phyloP scores from a whole-genome alignment of 192 early-diverging fungal species.

The Ambispora gerdemannii region DNA sequence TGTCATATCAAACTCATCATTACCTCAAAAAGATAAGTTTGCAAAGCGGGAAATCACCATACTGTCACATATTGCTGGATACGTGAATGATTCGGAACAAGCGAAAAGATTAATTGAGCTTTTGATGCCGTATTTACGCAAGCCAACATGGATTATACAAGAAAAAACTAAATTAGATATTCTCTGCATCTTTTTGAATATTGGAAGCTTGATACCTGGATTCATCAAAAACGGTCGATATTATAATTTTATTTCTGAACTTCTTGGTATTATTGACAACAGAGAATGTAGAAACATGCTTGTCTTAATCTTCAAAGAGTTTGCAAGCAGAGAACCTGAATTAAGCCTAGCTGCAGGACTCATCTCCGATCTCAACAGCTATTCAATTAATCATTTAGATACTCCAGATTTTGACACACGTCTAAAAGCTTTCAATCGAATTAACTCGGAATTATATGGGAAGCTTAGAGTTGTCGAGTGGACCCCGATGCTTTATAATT shows the following conservation, averaged over 20 bases:
- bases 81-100: conserved; percentile 62
- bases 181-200: conserved; percentile 72
- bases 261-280: conserved; percentile 66
- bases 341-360: conserved; percentile 53
- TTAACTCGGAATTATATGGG: conserved; percentile 69
- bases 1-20: conserved; percentile 45
- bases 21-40: conserved; percentile 47
- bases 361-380: conserved; percentile 77
- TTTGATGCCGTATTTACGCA: conserved; percentile 78
- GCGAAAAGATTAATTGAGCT: conserved; percentile 73
- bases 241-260: conserved; percentile 60
- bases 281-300: conserved; percentile 64
- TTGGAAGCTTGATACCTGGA: conserved; percentile 72
- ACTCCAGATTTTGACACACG: conserved; percentile 85
- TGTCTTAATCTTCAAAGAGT: conserved; percentile 55
- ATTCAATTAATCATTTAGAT: conserved; percentile 68
- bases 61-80: conserved; percentile 71
- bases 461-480: conserved; percentile 70
- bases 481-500: conserved; percentile 87
- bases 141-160: conserved; percentile 63
- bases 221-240: conserved; percentile 48
- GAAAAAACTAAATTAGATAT: conserved; percentile 85
- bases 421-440: conserved; percentile 68
- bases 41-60: conserved; percentile 76
- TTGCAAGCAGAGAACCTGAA: conserved; percentile 60